Base-by-base conservation (phyloP, 2,329 filamentous ascomycete species). In the Epicoccum nigrum region DNA sequence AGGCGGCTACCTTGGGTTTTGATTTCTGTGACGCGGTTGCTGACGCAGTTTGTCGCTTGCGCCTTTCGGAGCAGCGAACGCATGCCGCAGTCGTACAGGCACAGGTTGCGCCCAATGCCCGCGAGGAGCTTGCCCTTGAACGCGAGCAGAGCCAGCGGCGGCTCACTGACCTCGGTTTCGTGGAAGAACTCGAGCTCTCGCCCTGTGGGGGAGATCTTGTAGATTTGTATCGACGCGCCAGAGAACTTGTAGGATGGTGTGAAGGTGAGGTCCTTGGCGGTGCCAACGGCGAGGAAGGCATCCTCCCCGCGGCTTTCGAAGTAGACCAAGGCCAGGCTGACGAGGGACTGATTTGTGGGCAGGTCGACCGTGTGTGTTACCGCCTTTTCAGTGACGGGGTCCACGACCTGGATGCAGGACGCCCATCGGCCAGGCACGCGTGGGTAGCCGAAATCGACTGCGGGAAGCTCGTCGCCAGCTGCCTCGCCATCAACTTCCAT, bases 21-120 rank as follows among this genome's bases (percentile, higher is more conserved):
- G 23, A 99, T 78, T 4, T 88, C 90, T 28, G 92, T 88, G 60
- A 99, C 94, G n/a, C 92, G 81, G 59, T 90, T 89, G 1, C 90
- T 83, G 1, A 86, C 85, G 6, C 90, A 89, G 49, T 90, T 62
- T 1, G 60, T 84, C 0, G 89, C 86, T 72, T 96, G 91, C 1
- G 92, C 85, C 74, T 99, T 99, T 51, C 94, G 89, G 7, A 99
- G 84, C 67, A 99, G 82, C 66, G 96, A 91, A 62, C 89, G 88
- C 82, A 96, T 88, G 58, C 95, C 94, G 12, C 97, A 84, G 68
- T 99, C 95, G 68, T 96, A 99, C 38, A 97, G 83, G 45, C 90
- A 85, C 19, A 99, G 76, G 27, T 88, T 86, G 62, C 87, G 86
- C 47, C 92, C 93, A 39, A 97, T 82, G 37, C 92, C 94, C n/a